phyloP scores from a whole-genome alignment of 805 yeast genomes.

The Ogataea siamensis region DNA sequence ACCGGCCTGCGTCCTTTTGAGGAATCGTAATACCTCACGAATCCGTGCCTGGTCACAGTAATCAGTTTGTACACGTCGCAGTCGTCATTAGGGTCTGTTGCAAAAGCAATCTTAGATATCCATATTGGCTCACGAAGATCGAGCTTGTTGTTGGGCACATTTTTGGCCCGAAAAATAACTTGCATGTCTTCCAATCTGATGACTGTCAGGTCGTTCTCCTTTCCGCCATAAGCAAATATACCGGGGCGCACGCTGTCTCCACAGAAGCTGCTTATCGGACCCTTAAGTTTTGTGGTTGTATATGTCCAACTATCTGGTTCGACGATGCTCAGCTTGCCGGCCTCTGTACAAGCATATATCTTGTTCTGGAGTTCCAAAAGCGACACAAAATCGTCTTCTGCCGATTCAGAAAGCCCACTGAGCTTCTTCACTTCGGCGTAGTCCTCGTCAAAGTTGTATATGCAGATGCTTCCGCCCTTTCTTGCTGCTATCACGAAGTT shows the following conservation, averaged over 20 bases:
- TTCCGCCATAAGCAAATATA: slow-evolving; percentile 80
- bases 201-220: slow-evolving; percentile 68
- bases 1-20: slow-evolving; percentile 66
- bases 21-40: slow-evolving; percentile 72
- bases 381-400: slow-evolving; percentile 39
- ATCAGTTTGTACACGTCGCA: slow-evolving; percentile 49
- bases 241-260: slow-evolving; percentile 47
- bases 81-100: slow-evolving; percentile 31
- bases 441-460: slow-evolving; percentile 35
- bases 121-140: slow-evolving; percentile 83
- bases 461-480: slow-evolving; percentile 40
- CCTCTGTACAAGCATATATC: slow-evolving; percentile 34
- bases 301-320: slow-evolving; percentile 17
- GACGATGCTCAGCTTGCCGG: slow-evolving; percentile 33
- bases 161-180: slow-evolving; percentile 66
- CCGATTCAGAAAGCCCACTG: slow-evolving; percentile 13
- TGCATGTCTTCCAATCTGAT: slow-evolving; percentile 35
- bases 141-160: slow-evolving; percentile 75
- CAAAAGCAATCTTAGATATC: slow-evolving; percentile 58
- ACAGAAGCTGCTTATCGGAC: slow-evolving; percentile 48
- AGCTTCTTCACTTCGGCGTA: slow-evolving; percentile 21
- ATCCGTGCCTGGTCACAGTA: slow-evolving; percentile 73
- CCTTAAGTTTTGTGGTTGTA: slow-evolving; percentile 35
- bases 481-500: slow-evolving; percentile 43
- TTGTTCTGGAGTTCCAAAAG: slow-evolving; percentile 29